Conservation (phyloP, 352 stramenopile species). For the Pythium folliculosum region DNA sequence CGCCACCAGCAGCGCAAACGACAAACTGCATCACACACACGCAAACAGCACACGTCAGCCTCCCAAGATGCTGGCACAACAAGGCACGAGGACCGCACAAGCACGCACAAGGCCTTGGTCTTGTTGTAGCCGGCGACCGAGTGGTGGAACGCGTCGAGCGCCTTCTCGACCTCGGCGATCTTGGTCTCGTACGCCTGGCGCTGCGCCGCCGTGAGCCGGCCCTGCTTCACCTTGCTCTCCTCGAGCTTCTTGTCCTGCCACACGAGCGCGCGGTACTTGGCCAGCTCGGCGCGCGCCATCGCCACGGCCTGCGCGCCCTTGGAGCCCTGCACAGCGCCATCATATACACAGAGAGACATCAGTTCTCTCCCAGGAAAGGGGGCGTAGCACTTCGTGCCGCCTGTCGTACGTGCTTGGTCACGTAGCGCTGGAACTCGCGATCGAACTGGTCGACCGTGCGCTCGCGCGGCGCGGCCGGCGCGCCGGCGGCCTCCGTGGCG, state of each 20-base stretch:
- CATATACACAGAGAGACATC: not conserved
- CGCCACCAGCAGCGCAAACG: conserved; percentile 46
- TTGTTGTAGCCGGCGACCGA: conserved; percentile 79
- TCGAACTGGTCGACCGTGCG: conserved; percentile 77
- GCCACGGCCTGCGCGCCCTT: conserved; percentile 75
- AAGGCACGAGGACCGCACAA: not conserved
- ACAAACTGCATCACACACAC: conserved; percentile 27
- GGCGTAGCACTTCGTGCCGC: not conserved
- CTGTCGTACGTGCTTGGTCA: conserved; percentile 67
- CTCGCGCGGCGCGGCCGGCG: not conserved
- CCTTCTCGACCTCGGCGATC: conserved; percentile 65
- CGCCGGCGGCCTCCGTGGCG: conserved; percentile 3
- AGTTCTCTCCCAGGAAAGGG: not conserved
- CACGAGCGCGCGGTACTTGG: conserved; percentile 76
- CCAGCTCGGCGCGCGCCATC: conserved; percentile 77
- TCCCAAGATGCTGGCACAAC: not conserved
- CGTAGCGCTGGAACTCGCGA: conserved; percentile 86
- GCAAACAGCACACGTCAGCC: not conserved
- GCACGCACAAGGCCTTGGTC: conserved; percentile 72
- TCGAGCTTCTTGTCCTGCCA: conserved; percentile 88
- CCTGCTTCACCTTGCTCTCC: conserved; percentile 65
- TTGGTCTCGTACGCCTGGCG: conserved; percentile 71
- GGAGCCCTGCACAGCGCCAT: conserved; percentile 33
- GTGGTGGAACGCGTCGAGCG: conserved; percentile 77
- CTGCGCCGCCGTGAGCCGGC: conserved; percentile 52